These are phyloP conservation scores for Trichomonas gallinae DNA, from an alignment of 208 protist species.

Conservation along the genomic window DNA sequence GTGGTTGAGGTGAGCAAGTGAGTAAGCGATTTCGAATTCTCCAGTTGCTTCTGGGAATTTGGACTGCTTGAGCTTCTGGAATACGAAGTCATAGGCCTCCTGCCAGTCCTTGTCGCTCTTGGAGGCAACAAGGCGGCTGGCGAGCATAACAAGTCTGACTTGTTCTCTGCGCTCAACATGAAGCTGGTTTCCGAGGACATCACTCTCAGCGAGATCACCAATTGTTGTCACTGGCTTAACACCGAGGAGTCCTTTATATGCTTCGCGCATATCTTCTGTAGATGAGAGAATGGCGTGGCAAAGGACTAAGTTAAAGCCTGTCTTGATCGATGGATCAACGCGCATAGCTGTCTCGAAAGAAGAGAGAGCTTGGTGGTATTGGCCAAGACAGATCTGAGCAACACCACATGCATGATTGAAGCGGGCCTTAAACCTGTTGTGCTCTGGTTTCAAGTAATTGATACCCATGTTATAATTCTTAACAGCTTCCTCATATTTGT, in stretches of 20 bases:
- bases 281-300: background rate
- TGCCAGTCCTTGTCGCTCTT: conserved; percentile 17
- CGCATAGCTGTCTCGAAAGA: conserved; percentile 2
- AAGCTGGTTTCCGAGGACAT: background rate
- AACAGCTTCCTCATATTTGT: conserved; percentile 2
- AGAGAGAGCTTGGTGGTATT: background rate
- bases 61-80: background rate
- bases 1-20: background rate
- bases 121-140: background rate
- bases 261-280: background rate
- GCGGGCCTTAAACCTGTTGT: background rate
- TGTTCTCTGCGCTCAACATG: background rate
- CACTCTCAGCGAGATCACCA: background rate
- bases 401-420: background rate
- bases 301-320: background rate
- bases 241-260: background rate
- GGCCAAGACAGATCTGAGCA: background rate
- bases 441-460: background rate
- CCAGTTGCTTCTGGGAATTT: conserved; percentile 8
- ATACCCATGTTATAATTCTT: conserved; percentile 22
- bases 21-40: conserved; percentile 15
- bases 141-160: background rate
- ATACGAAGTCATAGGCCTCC: background rate
- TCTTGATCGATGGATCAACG: background rate
- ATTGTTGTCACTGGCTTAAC: background rate